Base-by-base conservation (phyloP, 176 grass and related monocot genomes). In the Coix lacrymajobi region DNA sequence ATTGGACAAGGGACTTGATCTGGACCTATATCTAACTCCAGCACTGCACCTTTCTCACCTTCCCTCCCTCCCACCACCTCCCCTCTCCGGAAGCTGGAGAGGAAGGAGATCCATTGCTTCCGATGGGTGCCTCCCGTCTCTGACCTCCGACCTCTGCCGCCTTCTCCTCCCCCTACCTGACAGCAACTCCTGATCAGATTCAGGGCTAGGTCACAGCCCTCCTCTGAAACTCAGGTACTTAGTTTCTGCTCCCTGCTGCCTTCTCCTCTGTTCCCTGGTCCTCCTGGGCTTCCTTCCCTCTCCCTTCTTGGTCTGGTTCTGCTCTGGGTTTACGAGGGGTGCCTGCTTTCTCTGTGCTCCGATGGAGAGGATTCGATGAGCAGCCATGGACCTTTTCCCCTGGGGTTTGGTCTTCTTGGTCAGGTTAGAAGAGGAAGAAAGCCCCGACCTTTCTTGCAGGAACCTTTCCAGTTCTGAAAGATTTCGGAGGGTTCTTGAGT, bases 31-130 rank as follows among this genome's bases (percentile, higher is more conserved):
- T 79, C 87, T 66, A 79, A 85, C 78, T 83, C 68, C 84, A 92
- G 82, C 67, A 76, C 81, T 71, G 71, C 79, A 80, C 83, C 88
- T 88, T 88, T 86, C 75, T n/a, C 80, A 61, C 81, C 85, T 81
- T 89, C 77, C 75, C 14, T 74, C 70, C 80, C 81, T 56, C 85
- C 15, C 2, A 0, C 9, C 20, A 3, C 8, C 20, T 19, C 1
- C 49, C 0, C 37, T 37, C 60, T 78, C 78, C 69, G n/a, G 48
- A 78, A 36, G 79, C 45, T 70, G 70, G 70, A 79, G 69, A 64
- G 62, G 68, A 31, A 62, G 51, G 71, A 66, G 79, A 69, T 88
- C 82, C 88, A 61, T 96, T 89, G 88, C 94, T 91, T 96, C 88
- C 71, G 17, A 31, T 29, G 80, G 86, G n/a, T 87, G 88, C 61